Conservation (phyloP, 192 early-diverging fungal genomes). For the Podila horticola region DNA sequence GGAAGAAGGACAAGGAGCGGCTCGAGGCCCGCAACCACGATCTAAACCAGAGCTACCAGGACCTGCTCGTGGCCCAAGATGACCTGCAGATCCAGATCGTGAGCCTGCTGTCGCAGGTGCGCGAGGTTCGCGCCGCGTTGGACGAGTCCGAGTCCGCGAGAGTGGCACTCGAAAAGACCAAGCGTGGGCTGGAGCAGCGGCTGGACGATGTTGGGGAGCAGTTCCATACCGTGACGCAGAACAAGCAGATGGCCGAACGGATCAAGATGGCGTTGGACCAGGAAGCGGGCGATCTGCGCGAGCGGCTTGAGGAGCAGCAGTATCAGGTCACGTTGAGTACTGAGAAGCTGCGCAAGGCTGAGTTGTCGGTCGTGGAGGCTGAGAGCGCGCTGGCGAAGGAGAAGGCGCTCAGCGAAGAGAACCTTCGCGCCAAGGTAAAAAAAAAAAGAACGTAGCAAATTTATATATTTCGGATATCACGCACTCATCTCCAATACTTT, state of each 20-base stretch:
- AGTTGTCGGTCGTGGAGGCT: constrained; percentile 70
- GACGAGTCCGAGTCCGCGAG: constrained; percentile 79
- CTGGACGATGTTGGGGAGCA: constrained; percentile 80
- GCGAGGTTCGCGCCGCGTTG: constrained; percentile 65
- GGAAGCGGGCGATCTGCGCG: constrained; percentile 77
- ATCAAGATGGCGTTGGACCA: constrained; percentile 76
- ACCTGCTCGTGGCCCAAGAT: constrained; percentile 66
- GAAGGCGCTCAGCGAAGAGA: constrained; percentile 59
- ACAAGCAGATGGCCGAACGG: constrained; percentile 75
- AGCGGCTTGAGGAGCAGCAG: constrained; percentile 79
- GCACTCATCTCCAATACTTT: not conserved
- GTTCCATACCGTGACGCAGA: constrained; percentile 73
- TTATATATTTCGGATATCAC: too few species aligned
- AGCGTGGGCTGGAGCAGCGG: constrained; percentile 76
- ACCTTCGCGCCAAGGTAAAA: constrained; percentile 52
- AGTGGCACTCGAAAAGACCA: constrained; percentile 72
- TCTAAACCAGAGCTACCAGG: constrained; percentile 70
- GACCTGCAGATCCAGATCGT: constrained; percentile 72
- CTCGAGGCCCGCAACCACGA: constrained; percentile 79
- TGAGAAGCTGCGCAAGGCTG: constrained; percentile 75
- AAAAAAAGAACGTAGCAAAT: too few species aligned
- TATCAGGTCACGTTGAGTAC: constrained; percentile 68
- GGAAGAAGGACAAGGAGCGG: constrained; percentile 85
- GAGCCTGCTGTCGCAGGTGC: constrained; percentile 58
- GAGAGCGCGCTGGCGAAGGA: constrained; percentile 83